Base-by-base conservation (phyloP, 352 stramenopile species). In the Saprolegnia diclina region DNA sequence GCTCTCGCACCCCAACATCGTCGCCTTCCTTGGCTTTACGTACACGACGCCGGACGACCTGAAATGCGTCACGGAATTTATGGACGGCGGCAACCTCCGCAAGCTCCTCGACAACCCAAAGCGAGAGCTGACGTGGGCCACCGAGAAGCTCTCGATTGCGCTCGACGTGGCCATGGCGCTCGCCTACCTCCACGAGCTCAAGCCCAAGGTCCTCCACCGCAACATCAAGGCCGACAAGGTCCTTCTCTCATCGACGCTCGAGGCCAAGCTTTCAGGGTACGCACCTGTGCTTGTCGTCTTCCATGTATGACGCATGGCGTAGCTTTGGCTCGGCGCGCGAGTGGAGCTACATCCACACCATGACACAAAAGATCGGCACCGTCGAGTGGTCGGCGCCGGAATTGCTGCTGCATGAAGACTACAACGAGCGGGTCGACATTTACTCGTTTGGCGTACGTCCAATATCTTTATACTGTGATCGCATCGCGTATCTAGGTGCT, bases 131-230 rank as follows among this genome's bases (percentile, higher is more conserved):
- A 69, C 42, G n/a, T 69, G 63, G 63, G 29, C 19, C 5, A 52
- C 42, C 13, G 63, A 69, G n/a, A 93, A 93, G 74, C 72, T 93
- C 11, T 86, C 83, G 1, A 80, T 93, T 55, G 85, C 85, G 11
- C 65, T 93, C 26, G 83, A 93, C 68, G 82, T 93, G 18, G 82
- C 83, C n/a, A 90, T 90, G 78, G 85, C 74, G 0, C 77, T 93
- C 2, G 78, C 88, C 55, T 93, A 93, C 48, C 71, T 93, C 7
- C 85, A 93, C 53, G 75, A 77, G 11, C 78, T 79, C 68, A 79
- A 86, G 40, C 78, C 78, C 66, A 79, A 86, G 35, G 65, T 88
- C 52, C 77, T 83, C 19, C 85, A 91, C 24, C 81, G 82, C 37
- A 73, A 78, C 37, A 69, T 93, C 5, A 81, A 79, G 7, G 76